Evolutionary conservation across 2,329 filamentous ascomycete species (phyloP).

Genomic region (Diaporthe nobilis): DNA sequence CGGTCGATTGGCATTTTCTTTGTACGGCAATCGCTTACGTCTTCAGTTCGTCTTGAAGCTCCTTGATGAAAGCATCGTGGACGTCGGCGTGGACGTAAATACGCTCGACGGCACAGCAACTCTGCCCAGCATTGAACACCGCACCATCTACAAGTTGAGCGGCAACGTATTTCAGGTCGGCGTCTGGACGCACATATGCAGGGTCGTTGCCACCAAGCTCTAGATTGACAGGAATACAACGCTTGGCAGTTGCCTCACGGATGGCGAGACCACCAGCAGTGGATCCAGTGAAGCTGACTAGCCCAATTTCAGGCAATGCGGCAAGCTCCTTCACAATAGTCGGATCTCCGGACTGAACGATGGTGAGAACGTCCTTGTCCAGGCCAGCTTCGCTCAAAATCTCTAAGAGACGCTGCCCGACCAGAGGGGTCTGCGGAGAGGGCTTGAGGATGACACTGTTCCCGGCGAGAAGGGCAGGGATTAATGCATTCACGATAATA

Average conservation of each 20-base stretch:
- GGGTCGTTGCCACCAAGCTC: neutral
- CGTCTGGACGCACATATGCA: neutral
- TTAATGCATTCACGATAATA: neutral
- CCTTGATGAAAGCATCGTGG: neutral
- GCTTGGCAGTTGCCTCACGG: neutral
- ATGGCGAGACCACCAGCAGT: neutral
- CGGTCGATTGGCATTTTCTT: accelerated
- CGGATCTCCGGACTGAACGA: neutral
- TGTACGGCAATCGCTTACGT: neutral
- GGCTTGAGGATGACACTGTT: neutral
- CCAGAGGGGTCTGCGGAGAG: neutral
- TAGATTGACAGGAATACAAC: neutral
- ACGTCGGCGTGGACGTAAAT: neutral
- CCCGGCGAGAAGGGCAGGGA: neutral
- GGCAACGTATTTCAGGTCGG: neutral
- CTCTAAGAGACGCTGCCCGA: neutral
- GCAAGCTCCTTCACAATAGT: neutral
- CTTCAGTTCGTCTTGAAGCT: neutral
- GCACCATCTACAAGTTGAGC: neutral
- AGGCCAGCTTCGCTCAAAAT: neutral
- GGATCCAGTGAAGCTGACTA: neutral
- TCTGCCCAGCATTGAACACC: neutral
- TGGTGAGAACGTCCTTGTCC: neutral
- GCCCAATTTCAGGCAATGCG: neutral
- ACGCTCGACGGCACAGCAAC: neutral